Conservation (phyloP, 2,329 filamentous ascomycete species). For the Penicillium sclerotiorum region DNA sequence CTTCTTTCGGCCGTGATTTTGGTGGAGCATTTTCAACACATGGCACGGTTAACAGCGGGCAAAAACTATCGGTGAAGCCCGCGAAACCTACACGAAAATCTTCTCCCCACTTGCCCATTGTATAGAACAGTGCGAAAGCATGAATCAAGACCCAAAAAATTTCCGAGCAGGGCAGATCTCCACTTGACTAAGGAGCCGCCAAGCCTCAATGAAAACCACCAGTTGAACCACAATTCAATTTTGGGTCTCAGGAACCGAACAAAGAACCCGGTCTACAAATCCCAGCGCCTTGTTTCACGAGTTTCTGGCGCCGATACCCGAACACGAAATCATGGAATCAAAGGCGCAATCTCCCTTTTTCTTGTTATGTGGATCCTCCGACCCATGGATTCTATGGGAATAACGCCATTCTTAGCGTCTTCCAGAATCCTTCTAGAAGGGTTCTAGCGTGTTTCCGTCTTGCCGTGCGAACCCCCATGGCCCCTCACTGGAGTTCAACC, state of each 20-base stretch:
- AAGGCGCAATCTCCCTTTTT: slow-evolving; percentile 8
- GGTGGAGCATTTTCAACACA: not conserved
- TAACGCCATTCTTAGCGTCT: slow-evolving; percentile 26
- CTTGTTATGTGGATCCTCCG: not conserved
- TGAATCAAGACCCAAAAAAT: not conserved
- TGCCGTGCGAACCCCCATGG: slow-evolving; percentile 14
- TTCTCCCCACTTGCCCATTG: not conserved
- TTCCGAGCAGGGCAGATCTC: not conserved
- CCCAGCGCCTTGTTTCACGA: not conserved
- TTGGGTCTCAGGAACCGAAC: slow-evolving; percentile 14
- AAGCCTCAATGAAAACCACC: too few relatives aligned
- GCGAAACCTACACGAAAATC: not conserved
- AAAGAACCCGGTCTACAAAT: slow-evolving; percentile 1
- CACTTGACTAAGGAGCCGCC: too few relatives aligned
- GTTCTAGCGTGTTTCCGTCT: slow-evolving; percentile 29
- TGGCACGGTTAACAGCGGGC: not conserved
- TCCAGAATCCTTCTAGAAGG: slow-evolving; percentile 37
- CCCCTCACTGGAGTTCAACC: slow-evolving; percentile 6
- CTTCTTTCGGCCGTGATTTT: not conserved
- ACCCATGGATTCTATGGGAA: not conserved
- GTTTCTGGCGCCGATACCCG: not conserved
- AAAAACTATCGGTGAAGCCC: not conserved
- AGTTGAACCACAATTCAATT: not conserved
- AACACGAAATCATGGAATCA: not conserved
- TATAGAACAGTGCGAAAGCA: too few relatives aligned